phyloP scores from a whole-genome alignment of 106 monocot genomes.

The Acanthochlamys bracteata region DNA sequence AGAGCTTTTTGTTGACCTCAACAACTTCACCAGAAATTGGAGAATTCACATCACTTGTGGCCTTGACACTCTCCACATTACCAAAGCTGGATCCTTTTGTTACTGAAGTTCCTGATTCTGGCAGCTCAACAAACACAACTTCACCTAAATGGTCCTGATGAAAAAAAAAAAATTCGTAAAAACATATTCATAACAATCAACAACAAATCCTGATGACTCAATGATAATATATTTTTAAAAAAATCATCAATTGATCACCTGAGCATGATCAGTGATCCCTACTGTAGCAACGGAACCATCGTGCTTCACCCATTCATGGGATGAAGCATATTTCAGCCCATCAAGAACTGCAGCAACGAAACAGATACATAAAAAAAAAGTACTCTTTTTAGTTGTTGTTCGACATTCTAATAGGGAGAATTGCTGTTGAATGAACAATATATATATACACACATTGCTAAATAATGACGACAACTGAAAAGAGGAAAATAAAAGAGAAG shows the following conservation, averaged over 20 bases:
- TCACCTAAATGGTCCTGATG: slow-evolving; percentile 89
- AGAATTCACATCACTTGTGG: slow-evolving; percentile 84
- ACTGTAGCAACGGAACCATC: slow-evolving; percentile 74
- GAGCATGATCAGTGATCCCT: slow-evolving; percentile 95
- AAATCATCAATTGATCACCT: slow-evolving; percentile 29
- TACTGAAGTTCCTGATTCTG: slow-evolving; percentile 60
- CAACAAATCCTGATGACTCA: neutral
- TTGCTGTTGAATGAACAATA: too few relatives aligned
- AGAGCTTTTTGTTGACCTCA: slow-evolving; percentile 67
- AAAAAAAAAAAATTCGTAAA: neutral
- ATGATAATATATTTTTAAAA: neutral
- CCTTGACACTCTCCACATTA: slow-evolving; percentile 95
- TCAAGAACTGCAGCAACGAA: slow-evolving; percentile 62
- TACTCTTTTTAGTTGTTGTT: too few relatives aligned
- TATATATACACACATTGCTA: too few relatives aligned
- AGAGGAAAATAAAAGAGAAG: too few relatives aligned
- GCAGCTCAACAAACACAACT: slow-evolving; percentile 90
- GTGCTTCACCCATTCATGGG: slow-evolving; percentile 90
- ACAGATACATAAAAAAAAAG: too few relatives aligned
- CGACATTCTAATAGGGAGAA: too few relatives aligned
- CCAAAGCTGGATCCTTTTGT: slow-evolving; percentile 72
- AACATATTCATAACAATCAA: neutral
- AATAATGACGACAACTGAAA: too few relatives aligned
- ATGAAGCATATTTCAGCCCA: slow-evolving; percentile 76
- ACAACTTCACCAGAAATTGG: slow-evolving; percentile 78